These are phyloP conservation scores for Malus asiatica DNA, from an alignment of 306 rosid genomes.

Conservation along the genomic window DNA sequence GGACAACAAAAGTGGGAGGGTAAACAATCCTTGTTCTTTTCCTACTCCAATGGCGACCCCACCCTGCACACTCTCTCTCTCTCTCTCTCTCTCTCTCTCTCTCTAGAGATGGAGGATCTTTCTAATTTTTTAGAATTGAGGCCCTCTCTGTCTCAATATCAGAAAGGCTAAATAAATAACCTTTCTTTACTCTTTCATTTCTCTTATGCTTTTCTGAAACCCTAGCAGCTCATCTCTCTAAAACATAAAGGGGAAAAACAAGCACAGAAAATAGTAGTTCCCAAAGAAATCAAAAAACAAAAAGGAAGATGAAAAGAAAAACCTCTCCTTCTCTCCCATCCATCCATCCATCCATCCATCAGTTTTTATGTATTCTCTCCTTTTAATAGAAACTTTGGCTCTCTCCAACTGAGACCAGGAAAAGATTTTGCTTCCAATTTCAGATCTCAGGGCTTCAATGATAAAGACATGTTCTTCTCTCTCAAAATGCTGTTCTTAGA, in stretches of 20 bases:
- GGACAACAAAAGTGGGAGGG: too few relatives aligned
- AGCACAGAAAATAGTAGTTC: background rate
- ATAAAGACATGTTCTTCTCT: constrained; percentile 6
- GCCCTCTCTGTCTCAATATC: constrained; percentile 11
- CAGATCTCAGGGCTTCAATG: constrained; percentile 42
- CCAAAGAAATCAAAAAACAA: background rate
- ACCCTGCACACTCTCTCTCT: background rate
- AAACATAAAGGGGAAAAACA: background rate
- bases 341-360: constrained; percentile 1
- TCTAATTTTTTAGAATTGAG: background rate
- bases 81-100: background rate
- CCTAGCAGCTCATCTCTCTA: constrained; percentile 19
- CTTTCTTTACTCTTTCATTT: constrained; percentile 11
- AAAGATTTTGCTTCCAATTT: constrained; percentile 47
- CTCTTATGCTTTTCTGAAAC: constrained; percentile 30
- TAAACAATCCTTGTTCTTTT: background rate
- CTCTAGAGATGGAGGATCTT: constrained; percentile 21
- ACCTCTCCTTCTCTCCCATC: background rate
- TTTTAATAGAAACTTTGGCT: constrained; percentile 33
- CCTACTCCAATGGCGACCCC: constrained; percentile 63
- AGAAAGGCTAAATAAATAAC: constrained; percentile 25
- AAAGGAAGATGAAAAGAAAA: background rate
- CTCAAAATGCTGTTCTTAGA: background rate
- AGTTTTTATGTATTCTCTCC: constrained; percentile 35
- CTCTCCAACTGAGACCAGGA: constrained; percentile 45